A percentile compares a stretch with the other conserved stretches of the same genome.
Conservation (phyloP, 1,284 basidiomycete genomes). For the Entoloma clypeatum region DNA sequence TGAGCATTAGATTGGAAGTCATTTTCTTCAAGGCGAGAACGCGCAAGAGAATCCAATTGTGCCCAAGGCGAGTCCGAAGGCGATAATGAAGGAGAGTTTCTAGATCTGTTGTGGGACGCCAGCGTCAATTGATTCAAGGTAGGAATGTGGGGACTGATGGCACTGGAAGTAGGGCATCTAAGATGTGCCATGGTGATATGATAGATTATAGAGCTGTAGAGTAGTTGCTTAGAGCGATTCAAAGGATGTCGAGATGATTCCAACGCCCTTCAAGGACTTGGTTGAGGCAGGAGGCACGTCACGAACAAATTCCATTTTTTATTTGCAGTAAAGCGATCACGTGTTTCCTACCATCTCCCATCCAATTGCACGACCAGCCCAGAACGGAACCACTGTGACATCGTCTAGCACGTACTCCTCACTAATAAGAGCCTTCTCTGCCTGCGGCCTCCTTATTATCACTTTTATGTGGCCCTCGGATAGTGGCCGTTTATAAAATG, state of each 20-base stretch:
- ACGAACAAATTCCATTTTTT: neutral
- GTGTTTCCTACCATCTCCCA: constrained; percentile 67
- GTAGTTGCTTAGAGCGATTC: constrained; percentile 2
- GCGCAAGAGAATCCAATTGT: constrained; percentile 12
- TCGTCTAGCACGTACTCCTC: constrained; percentile 48
- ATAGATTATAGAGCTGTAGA: constrained; percentile 8
- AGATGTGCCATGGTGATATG: constrained; percentile 12
- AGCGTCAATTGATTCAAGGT: constrained; percentile 21
- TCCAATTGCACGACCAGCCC: constrained; percentile 79
- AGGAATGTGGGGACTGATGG: constrained; percentile 15
- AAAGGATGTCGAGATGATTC: neutral
- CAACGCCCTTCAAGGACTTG: constrained; percentile 17
- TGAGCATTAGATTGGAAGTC: constrained; percentile 33
- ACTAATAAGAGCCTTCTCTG: constrained; percentile 43
- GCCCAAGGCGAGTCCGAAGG: constrained; percentile 18
- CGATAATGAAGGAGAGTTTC: constrained; percentile 22
- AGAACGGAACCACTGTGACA: constrained; percentile 82
- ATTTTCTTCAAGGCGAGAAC: constrained; percentile 17
- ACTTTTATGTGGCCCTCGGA: constrained; percentile 33
- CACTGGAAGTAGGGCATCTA: constrained; percentile 14
- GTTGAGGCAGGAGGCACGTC: neutral
- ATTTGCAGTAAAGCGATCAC: constrained; percentile 5
- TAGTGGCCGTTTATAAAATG: constrained; percentile 64
- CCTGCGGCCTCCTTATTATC: constrained; percentile 29
- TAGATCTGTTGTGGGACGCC: constrained; percentile 26